Evolutionary conservation across 2,329 filamentous ascomycete genomes (phyloP).

Genomic region (Clonostachys byssicola): DNA sequence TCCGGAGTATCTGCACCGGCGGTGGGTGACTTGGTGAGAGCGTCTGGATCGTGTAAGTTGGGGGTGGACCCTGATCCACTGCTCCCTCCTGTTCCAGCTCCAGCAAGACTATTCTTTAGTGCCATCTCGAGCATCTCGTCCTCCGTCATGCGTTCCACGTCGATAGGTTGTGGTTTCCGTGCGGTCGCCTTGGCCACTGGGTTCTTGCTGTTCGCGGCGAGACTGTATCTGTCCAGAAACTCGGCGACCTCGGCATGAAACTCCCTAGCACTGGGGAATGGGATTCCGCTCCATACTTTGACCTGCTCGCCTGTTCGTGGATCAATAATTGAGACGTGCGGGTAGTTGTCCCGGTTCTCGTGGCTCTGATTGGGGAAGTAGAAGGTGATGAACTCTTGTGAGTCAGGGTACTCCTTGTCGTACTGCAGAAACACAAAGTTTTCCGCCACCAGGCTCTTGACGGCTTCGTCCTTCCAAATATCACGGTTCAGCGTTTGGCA

Average conservation of each 20-base stretch:
- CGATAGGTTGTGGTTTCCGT: slow-evolving; percentile 64
- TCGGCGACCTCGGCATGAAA: slow-evolving; percentile 91
- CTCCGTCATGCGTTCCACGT: slow-evolving; percentile 87
- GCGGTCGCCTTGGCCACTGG: slow-evolving; percentile 68
- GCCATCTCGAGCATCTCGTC: slow-evolving; percentile 97
- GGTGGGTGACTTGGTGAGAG: slow-evolving; percentile 66
- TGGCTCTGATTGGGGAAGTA: slow-evolving; percentile 71
- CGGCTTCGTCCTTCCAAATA: slow-evolving; percentile 83
- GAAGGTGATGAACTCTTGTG: slow-evolving; percentile 80
- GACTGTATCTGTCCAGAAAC: slow-evolving; percentile 94
- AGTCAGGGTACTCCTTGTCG: slow-evolving; percentile 76
- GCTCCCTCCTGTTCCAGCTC: slow-evolving; percentile 21
- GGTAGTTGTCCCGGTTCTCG: slow-evolving; percentile 85
- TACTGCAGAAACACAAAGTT: slow-evolving; percentile 97
- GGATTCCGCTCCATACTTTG: slow-evolving; percentile 88
- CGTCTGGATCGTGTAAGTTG: slow-evolving; percentile 77
- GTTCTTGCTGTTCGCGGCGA: slow-evolving; percentile 85
- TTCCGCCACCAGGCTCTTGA: slow-evolving; percentile 78
- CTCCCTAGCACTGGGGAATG: slow-evolving; percentile 70
- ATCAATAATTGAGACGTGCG: slow-evolving; percentile 93
- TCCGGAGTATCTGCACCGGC: slow-evolving; percentile 26
- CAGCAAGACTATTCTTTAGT: slow-evolving; percentile 77
- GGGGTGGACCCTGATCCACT: slow-evolving; percentile 30
- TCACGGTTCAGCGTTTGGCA: slow-evolving; percentile 93
- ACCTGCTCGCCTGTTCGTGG: slow-evolving; percentile 95